Conservation (phyloP, 176 grass and related monocot genomes). For the Musa troglodytarum region DNA sequence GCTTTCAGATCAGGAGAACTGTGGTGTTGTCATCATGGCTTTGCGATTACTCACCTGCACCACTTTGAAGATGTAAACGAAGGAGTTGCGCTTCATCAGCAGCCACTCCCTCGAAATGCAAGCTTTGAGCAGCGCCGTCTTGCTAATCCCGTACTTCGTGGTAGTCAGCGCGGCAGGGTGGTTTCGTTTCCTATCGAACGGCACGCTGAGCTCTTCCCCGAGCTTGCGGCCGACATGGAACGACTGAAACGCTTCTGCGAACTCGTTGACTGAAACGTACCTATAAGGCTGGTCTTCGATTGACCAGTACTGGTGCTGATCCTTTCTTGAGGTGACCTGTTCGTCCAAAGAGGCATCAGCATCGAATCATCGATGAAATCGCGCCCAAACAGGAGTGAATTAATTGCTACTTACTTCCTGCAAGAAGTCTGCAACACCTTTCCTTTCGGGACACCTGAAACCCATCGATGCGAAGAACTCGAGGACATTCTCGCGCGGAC, state of each 20-base stretch:
- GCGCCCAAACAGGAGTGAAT: neutral
- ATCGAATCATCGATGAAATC: conserved; percentile 19
- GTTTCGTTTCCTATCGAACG: conserved; percentile 63
- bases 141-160: conserved; percentile 69
- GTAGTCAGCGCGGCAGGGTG: conserved; percentile 85
- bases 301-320: conserved; percentile 87
- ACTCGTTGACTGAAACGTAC: conserved; percentile 77
- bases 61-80: conserved; percentile 95
- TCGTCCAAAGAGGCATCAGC: conserved; percentile 13
- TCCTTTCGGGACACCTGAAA: conserved; percentile 90
- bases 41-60: conserved; percentile 42
- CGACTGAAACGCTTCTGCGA: conserved; percentile 58
- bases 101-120: conserved; percentile 81
- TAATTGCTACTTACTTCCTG: conserved; percentile 58
- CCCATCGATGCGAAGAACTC: conserved; percentile 84
- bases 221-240: conserved; percentile 67
- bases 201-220: conserved; percentile 38
- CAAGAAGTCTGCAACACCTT: conserved; percentile 85
- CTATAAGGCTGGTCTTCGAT: conserved; percentile 34
- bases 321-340: conserved; percentile 93
- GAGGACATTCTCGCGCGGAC: conserved; percentile 64
- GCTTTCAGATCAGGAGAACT: neutral
- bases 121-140: conserved; percentile 59
- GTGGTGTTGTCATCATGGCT: neutral
- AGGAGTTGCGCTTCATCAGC: conserved; percentile 96